Evolutionary conservation across 176 grass and related monocot genomes (phyloP), one percentile per base, ranked within the genome.

Genomic region (Rhipidocladum racemiflorum): DNA sequence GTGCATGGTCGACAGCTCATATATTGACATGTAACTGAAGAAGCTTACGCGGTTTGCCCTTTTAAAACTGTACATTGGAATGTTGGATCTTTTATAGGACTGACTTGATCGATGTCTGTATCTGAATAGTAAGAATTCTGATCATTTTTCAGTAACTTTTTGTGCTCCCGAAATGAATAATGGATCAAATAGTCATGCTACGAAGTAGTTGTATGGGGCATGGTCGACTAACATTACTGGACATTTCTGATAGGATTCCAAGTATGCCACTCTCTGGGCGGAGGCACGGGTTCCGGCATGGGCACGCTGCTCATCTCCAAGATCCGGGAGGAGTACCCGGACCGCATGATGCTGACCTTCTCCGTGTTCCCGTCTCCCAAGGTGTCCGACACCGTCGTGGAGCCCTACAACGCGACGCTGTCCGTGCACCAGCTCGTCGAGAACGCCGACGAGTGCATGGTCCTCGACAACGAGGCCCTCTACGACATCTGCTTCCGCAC

Each of bases 371-470:
- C 90, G 5, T 92, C 90, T 15, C 90, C 90, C 64, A 92, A 92
- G 90, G 90, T 92, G 6, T 92, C 90, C 0, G 90, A 92, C 83
- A 92, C 90, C 6, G 90, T 92, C 18, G 90, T 92, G 15, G 90
- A 92, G 79, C 90, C 90, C 21, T 92, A 92, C 87, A 92, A 92
- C 27, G 90, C 90, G 2, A 92, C 90, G 0, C 83, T 92, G 18
- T 92, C 90, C 12, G 90, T 92, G n/a, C 90, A 92, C 87, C 90
- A 92, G 86, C 86, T 92, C 12, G 90, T 92, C 2, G 90, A 92
- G 86, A 92, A 92, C 86, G 90, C 90, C 38, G 90, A 92, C 50
- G 90, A 92, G 86, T 92, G 90, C 82, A 91, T 91, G 90, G 90
- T 91, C 18, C 90, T 91, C 8, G 90, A 91, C 83, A 91, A 91